Base-by-base conservation (phyloP, 768 basidiomycete genomes). In the Pleurotus ostreatus region DNA sequence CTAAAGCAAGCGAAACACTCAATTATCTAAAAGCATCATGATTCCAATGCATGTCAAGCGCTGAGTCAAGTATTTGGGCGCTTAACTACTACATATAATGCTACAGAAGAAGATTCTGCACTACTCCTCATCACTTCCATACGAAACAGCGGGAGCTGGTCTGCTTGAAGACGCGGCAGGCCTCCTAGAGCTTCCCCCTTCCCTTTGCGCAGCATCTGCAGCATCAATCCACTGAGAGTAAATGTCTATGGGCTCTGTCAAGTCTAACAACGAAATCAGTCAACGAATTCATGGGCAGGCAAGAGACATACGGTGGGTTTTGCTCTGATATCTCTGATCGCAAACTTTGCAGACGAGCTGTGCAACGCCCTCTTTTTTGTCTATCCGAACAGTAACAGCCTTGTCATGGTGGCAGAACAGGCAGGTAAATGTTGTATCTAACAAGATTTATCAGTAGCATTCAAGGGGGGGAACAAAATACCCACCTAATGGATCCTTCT, bases 201-300 rank as follows among this genome's bases (percentile, higher is more conserved):
- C 83, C 57, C 75, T 80, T 66, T 91, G 86, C 34, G 89, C 90
- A 7, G 88, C 86, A 67, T 92, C 90, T 5, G 89, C 88, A 48
- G 90, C 90, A 67, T 92, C 90, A 60, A 93, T 91, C 92, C 92
- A 94, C 66, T 92, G 89, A 5, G 91, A 92, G 68, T 92, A 94
- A 26, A 94, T 89, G 69, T 94, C 92, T 56, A 94, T 84, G 13
- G 92, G 83, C 62, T 93, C 92, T 1, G 91, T 92, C 52, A 94
- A 76, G 68, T 94, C 92, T 94, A 66, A 12, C 43, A 44, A 52
- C 12, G 40, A 45, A 54, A 56, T 57, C 51, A 58, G 48, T 53
- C 44, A 60, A 30, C 25, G 30, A 15, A 12, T 9, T 15, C 20
- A 30, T 39, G 15, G 51, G 57, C 40, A 25, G 57, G 55, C 61